These are phyloP conservation scores for Coemansia sp. DNA, from an alignment of 192 early-diverging fungal genomes.

Conservation along the genomic window DNA sequence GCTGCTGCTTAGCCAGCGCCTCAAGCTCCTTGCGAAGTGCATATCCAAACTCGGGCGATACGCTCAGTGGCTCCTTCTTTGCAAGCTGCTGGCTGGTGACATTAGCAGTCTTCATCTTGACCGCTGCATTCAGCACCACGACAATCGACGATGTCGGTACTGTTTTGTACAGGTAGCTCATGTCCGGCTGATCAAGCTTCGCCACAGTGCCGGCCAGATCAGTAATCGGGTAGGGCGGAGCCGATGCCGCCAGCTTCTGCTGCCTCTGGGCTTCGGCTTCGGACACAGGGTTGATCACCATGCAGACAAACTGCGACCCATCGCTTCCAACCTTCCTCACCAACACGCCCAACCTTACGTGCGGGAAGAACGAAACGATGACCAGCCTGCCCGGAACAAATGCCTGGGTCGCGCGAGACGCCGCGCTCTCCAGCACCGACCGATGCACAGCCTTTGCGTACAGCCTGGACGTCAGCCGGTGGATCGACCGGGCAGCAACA, in stretches of 20 bases:
- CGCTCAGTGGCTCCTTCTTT: conserved; percentile 1
- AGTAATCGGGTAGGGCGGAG: conserved; percentile 35
- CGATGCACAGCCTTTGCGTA: conserved; percentile 33
- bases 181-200: conserved; percentile 12
- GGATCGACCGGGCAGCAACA: conserved; percentile 46
- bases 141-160: conserved; percentile 29
- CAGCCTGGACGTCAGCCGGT: conserved; percentile 36
- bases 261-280: not conserved
- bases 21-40: conserved; percentile 36
- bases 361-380: conserved; percentile 69
- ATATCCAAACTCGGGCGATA: conserved; percentile 45
- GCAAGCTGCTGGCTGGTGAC: conserved; percentile 13
- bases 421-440: conserved; percentile 33
- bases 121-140: conserved; percentile 17
- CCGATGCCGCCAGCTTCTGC: not conserved
- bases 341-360: conserved; percentile 27
- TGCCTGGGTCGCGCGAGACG: conserved; percentile 60
- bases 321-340: conserved; percentile 25
- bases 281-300: conserved; percentile 27
- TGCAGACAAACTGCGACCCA: conserved; percentile 41
- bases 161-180: conserved; percentile 11
- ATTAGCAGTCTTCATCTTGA: conserved; percentile 20
- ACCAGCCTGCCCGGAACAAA: conserved; percentile 73
- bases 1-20: conserved; percentile 24
- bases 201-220: conserved; percentile 15